Evolutionary conservation across 495 filamentous ascomycete genomes (phyloP).

Genomic region (Xylaria castorea): DNA sequence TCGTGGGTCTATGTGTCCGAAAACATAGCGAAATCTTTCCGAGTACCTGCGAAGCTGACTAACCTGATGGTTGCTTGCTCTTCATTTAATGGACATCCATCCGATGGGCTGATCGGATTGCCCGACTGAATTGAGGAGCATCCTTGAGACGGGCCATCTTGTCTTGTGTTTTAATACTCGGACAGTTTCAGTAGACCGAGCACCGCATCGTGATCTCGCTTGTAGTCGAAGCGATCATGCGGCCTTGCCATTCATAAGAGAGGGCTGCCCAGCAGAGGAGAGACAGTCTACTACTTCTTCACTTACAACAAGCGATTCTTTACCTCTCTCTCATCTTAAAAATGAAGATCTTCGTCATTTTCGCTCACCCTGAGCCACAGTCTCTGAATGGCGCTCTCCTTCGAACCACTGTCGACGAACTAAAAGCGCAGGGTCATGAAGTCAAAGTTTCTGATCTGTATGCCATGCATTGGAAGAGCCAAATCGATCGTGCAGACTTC

Average conservation of each 20-base stretch:
- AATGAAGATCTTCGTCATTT: slow-evolving; percentile 11
- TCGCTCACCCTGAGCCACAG: slow-evolving; percentile 9
- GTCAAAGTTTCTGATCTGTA: slow-evolving; percentile 3
- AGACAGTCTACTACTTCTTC: neutral
- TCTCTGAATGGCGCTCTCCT: slow-evolving; percentile 13
- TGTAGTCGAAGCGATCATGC: neutral
- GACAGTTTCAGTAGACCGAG: neutral
- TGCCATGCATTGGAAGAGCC: slow-evolving; percentile 17
- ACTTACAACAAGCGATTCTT: neutral
- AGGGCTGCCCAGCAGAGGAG: neutral
- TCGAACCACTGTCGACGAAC: neutral
- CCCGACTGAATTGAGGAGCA: neutral
- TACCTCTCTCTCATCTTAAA: neutral
- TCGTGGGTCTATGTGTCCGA: neutral
- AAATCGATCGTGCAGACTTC: slow-evolving; percentile 18
- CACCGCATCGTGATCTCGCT: neutral
- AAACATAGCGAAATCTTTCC: slow-evolving; percentile 6
- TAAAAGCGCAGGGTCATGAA: slow-evolving; percentile 7
- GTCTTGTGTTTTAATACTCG: neutral
- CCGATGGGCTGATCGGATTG: neutral
- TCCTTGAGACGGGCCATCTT: neutral
- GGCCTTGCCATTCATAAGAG: neutral
- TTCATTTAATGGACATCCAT: neutral
- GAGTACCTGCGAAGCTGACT: slow-evolving; percentile 10
- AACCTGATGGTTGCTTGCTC: neutral